phyloP scores from a whole-genome alignment of 148 eudicot genomes.

The Rhododendron henanense region DNA sequence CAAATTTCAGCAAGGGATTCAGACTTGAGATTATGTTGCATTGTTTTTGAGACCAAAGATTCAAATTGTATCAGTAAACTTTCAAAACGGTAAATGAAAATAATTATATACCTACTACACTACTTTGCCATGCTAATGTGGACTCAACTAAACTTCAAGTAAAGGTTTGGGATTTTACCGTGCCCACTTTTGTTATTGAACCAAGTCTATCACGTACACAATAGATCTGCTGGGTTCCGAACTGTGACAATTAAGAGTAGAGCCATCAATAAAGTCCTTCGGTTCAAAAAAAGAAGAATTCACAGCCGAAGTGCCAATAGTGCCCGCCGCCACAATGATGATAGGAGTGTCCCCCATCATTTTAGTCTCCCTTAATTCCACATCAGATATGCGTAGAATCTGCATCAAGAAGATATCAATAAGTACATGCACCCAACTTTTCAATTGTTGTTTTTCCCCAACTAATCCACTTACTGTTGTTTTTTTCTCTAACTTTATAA shows the following conservation, averaged over 20 bases:
- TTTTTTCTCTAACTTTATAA: too few relatives aligned
- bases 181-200: conserved; percentile 62
- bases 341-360: conserved; percentile 90
- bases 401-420: neutral
- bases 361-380: conserved; percentile 81
- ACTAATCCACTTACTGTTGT: too few relatives aligned
- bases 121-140: too few relatives aligned
- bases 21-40: too few relatives aligned
- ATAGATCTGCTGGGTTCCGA: conserved; percentile 82
- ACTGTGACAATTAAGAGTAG: conserved; percentile 40
- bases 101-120: too few relatives aligned
- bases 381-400: conserved; percentile 41
- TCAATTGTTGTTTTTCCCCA: too few relatives aligned
- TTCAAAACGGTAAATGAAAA: too few relatives aligned
- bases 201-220: conserved; percentile 77
- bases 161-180: conserved; percentile 38
- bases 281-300: neutral
- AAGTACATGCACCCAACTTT: neutral
- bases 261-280: conserved; percentile 6
- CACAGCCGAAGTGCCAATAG: conserved; percentile 11
- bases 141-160: too few relatives aligned
- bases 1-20: too few relatives aligned
- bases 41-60: too few relatives aligned
- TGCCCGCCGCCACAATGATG: conserved; percentile 54
- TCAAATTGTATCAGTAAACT: too few relatives aligned